Conservation (phyloP, 352 stramenopile genomes). For the Globisporangium abappressorium region DNA sequence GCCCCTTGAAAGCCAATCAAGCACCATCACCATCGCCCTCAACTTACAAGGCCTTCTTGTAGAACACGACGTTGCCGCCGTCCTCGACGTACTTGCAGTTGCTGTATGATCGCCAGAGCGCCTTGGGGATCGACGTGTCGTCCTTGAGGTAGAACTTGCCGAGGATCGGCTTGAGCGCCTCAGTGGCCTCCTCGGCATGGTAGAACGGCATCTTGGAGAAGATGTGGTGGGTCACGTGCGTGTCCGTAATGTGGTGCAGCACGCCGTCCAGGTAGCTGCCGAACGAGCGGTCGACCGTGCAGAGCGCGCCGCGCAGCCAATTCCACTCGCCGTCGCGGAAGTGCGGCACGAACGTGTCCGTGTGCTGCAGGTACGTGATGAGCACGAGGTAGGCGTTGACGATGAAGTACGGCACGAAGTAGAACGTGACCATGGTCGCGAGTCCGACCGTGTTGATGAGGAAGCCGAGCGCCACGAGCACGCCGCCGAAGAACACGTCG, state of each 20-base stretch:
- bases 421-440: constrained; percentile 89
- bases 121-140: constrained; percentile 79
- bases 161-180: constrained; percentile 91
- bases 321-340: constrained; percentile 94
- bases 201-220: constrained; percentile 99
- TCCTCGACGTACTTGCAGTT: constrained; percentile 95
- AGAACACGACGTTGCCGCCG: constrained; percentile 90
- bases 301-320: constrained; percentile 95
- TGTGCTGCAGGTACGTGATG: constrained; percentile 99
- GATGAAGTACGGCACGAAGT: constrained; percentile 95
- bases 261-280: constrained; percentile 94
- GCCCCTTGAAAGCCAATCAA: neutral
- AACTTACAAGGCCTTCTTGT: constrained; percentile 64
- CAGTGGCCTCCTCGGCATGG: constrained; percentile 94
- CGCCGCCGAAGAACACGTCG: constrained; percentile 85
- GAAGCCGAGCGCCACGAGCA: constrained; percentile 51
- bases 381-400: constrained; percentile 96
- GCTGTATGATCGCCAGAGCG: constrained; percentile 91
- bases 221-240: constrained; percentile 98
- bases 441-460: constrained; percentile 71
- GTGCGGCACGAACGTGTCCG: constrained; percentile 96
- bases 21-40: neutral
- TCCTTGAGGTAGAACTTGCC: constrained; percentile 97
- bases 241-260: constrained; percentile 97
- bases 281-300: constrained; percentile 97